Percentiles rank a stretch among this genome's conserved stretches.
Evolutionary conservation across 2,329 filamentous ascomycete species (phyloP).

Genomic region (Akanthomyces muscarius): DNA sequence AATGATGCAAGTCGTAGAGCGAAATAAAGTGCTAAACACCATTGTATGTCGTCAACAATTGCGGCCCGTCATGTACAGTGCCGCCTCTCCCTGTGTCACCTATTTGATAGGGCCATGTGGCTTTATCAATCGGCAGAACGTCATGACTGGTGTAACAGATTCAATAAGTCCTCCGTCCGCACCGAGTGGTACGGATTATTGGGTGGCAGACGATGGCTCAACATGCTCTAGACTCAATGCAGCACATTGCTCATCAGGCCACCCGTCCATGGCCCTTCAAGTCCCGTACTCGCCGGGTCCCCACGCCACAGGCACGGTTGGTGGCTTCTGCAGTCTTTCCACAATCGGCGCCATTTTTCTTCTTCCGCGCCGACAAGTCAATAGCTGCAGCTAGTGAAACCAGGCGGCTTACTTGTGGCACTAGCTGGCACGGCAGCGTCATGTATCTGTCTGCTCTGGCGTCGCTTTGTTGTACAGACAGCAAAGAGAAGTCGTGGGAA

Average conservation of each 20-base stretch:
- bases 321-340: conserved; percentile 3
- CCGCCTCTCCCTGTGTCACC: not conserved
- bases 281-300: not conserved
- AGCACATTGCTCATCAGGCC: not conserved
- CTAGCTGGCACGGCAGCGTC: conserved; percentile 5
- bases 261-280: not conserved
- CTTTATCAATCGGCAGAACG: too few species aligned
- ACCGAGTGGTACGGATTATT: not conserved
- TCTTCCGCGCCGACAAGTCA: not conserved
- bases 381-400: conserved; percentile 11
- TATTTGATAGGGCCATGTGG: too few species aligned
- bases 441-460: not conserved
- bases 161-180: too few species aligned
- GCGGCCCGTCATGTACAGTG: not conserved
- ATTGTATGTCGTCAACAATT: not conserved
- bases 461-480: not conserved
- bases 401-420: not conserved
- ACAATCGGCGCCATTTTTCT: not conserved
- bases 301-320: not conserved
- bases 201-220: not conserved
- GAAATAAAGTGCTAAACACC: not conserved
- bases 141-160: too few species aligned
- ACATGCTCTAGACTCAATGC: not conserved
- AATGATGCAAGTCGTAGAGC: not conserved
- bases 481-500: not conserved